Percentiles rank a stretch among this genome's conserved stretches.
Evolutionary conservation across 495 filamentous ascomycete genomes (phyloP).

Genomic region (Chlorociboria aeruginascens): DNA sequence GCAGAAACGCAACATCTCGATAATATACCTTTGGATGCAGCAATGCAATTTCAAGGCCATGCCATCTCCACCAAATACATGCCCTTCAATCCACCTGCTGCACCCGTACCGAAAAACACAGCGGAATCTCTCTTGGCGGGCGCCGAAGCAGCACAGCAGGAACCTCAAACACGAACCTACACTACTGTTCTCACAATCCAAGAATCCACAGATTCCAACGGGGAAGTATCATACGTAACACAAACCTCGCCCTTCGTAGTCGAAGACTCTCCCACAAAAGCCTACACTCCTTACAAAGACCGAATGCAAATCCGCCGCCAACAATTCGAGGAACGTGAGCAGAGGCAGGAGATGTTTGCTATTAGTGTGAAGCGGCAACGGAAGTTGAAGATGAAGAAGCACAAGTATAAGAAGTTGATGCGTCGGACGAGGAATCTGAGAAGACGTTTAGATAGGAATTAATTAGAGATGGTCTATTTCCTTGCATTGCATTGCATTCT

Average conservation of each 20-base stretch:
- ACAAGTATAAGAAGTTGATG: conserved; percentile 99
- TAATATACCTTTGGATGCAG: conserved; percentile 21
- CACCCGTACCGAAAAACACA: conserved; percentile 48
- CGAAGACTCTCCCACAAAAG: conserved; percentile 20
- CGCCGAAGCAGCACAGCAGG: conserved; percentile 20
- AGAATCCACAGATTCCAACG: conserved; percentile 59
- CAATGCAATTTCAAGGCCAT: conserved; percentile 18
- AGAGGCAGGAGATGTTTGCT: conserved; percentile 28
- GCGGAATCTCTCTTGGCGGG: conserved; percentile 24
- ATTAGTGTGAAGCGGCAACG: conserved; percentile 83
- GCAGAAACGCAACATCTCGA: conserved; percentile 40
- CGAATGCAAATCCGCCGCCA: conserved; percentile 38
- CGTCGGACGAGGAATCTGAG: conserved; percentile 79
- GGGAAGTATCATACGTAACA: conserved; percentile 45
- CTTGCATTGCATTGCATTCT: conserved; percentile 4
- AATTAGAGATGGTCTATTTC: neutral
- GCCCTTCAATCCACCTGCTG: conserved; percentile 69
- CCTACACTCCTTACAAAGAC: conserved; percentile 32
- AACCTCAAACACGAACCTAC: conserved; percentile 46
- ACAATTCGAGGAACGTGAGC: conserved; percentile 15
- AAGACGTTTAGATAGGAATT: conserved; percentile 62
- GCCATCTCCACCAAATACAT: conserved; percentile 46
- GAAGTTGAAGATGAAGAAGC: conserved; percentile 99
- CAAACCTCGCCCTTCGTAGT: conserved; percentile 37
- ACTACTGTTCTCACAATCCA: conserved; percentile 74